Conservation (phyloP, 805 yeast species). For the Yarrowia sp. region DNA sequence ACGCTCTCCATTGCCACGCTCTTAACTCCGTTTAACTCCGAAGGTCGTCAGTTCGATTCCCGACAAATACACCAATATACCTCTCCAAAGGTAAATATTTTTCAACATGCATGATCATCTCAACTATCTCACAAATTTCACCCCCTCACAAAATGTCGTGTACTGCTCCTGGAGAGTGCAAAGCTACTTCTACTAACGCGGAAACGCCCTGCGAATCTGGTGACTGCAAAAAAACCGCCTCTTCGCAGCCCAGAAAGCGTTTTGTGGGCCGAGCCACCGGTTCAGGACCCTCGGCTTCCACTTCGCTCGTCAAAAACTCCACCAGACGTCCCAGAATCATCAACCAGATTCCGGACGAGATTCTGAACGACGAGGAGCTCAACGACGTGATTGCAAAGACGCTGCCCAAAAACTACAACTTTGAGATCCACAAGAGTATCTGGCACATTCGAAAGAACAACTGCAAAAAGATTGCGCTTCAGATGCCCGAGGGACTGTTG, state of each 20-base stretch:
- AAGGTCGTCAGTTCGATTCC: not conserved
- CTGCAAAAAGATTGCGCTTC: constrained; percentile 87
- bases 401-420: constrained; percentile 90
- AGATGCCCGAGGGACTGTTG: constrained; percentile 96
- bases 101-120: constrained; percentile 13
- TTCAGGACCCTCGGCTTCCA: constrained; percentile 21
- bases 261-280: constrained; percentile 30
- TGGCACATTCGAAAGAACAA: constrained; percentile 83
- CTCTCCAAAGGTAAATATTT: not conserved
- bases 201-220: not conserved
- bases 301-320: constrained; percentile 41
- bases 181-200: not conserved
- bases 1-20: no score
- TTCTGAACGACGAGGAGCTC: constrained; percentile 78
- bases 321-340: constrained; percentile 54
- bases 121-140: not conserved
- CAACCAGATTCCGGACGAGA: constrained; percentile 89
- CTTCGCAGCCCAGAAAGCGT: constrained; percentile 22
- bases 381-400: constrained; percentile 75
- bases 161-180: not conserved
- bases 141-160: constrained; percentile 7
- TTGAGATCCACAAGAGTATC: constrained; percentile 93
- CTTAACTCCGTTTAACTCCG: no score
- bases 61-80: no score
- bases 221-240: constrained; percentile 4